Evolutionary conservation across 176 grass and related monocot species (phyloP).

Genomic region (Aegilops sharonensis): DNA sequence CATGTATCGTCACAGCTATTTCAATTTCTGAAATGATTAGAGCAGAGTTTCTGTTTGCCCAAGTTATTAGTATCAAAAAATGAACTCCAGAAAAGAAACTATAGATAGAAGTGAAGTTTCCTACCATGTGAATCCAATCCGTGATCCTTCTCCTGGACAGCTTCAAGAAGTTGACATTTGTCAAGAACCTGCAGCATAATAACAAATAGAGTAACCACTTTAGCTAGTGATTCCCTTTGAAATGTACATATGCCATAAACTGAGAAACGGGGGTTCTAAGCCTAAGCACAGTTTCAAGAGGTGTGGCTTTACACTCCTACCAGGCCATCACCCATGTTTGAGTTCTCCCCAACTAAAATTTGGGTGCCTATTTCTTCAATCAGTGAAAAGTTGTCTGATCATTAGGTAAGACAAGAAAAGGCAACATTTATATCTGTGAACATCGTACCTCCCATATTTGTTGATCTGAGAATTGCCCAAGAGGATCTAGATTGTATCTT

Average conservation of each 20-base stretch:
- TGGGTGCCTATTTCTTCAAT: no score
- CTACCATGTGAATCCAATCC: conserved; percentile 80
- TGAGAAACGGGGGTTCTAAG: no score
- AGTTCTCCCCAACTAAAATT: no score
- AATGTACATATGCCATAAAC: no score
- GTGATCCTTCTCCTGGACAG: conserved; percentile 77
- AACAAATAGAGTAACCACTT: neutral
- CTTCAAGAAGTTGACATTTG: conserved; percentile 88
- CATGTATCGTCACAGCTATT: neutral
- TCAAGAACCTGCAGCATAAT: conserved; percentile 59
- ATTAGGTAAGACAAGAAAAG: neutral
- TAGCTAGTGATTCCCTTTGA: neutral
- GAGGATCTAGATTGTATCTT: conserved; percentile 87
- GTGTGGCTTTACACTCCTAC: neutral
- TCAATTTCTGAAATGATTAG: neutral
- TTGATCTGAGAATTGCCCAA: conserved; percentile 63
- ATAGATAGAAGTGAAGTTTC: conserved; percentile 1
- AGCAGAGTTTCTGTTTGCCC: neutral
- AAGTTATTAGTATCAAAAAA: neutral
- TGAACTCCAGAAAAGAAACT: neutral
- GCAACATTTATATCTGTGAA: neutral
- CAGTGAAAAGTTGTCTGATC: neutral
- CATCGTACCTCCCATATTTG: conserved; percentile 85
- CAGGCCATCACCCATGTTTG: neutral
- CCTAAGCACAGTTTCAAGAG: neutral